Base-by-base conservation (phyloP, 2,329 filamentous ascomycete genomes). In the Venturia pyrina region DNA sequence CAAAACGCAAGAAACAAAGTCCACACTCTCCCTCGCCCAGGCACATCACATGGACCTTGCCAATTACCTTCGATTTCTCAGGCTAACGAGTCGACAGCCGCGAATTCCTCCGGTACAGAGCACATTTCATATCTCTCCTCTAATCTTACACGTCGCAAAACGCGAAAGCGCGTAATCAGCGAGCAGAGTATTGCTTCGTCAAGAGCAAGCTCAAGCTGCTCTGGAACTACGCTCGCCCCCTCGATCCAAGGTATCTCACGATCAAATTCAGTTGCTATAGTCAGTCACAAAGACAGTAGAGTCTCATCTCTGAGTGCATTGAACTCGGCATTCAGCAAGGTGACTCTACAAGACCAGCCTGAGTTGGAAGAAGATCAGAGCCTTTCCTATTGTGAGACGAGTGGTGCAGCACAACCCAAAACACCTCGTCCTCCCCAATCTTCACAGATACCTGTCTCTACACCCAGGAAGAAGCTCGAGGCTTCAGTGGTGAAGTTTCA, bases 301-400 rank as follows among this genome's bases (percentile, higher is more conserved):
- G 32, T 59, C 53, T 59, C 53, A 8, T 59, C 53, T 1, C 37
- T 59, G 15, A 59, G 32, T 59, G 48, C 48, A 10, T 53, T 53
- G 48, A 53, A 53, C 21, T 28, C 24, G 48, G 48, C 48, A 28
- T 53, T 53, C 10, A 53, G 48, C 48, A 53, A 53, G 48, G 48
- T 53, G 48, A 53, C 48, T 53, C 32, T 34, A 59, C 28, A 59
- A 59, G 53, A 59, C 53, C 28, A 34, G 53, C 53, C 53, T 21
- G 28, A 59, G 53, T 59, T 59, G 53, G 53, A 59, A 59, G 53
- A 59, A 59, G 53, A 59, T 59, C 53, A 59, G 53, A 37, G 28
- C 53, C 53, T 59, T 59, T 59, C 32, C 53, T 37, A 59, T 34
- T 34, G 53, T 59, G 53, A 59, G 53, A 37, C 53, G 53, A 59